Evolutionary conservation across 495 filamentous ascomycete species (phyloP).

Genomic region (Cladorrhinum samala): DNA sequence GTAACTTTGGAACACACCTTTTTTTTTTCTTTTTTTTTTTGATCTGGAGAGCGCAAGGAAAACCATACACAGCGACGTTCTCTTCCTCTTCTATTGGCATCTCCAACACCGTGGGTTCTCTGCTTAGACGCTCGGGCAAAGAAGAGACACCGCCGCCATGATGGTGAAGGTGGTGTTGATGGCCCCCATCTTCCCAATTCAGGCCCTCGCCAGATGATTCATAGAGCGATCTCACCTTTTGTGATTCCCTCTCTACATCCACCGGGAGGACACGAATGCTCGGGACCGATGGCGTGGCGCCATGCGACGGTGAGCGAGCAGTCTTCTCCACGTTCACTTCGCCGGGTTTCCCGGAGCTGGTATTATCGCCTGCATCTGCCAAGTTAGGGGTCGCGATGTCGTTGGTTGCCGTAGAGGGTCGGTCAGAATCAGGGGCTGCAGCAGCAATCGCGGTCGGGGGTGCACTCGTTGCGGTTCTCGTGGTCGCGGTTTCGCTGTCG

Average conservation of each 20-base stretch:
- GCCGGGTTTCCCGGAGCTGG: background rate
- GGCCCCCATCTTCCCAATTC: slow-evolving; percentile 54
- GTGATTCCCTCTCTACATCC: slow-evolving; percentile 79
- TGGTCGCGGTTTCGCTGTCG: background rate
- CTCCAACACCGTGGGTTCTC: slow-evolving; percentile 44
- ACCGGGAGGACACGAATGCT: slow-evolving; percentile 58
- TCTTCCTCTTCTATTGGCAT: slow-evolving; percentile 45
- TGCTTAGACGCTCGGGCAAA: slow-evolving; percentile 32
- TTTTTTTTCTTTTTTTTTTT: background rate
- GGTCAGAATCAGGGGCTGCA: background rate
- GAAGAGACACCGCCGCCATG: background rate
- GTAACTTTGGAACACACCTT: background rate
- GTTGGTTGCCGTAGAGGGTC: background rate
- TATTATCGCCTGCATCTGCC: background rate
- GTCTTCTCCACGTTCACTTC: slow-evolving; percentile 1
- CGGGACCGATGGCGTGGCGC: slow-evolving; percentile 25
- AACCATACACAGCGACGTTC: slow-evolving; percentile 45
- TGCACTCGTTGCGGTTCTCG: background rate
- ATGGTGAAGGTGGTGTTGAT: too few species aligned
- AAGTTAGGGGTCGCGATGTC: background rate
- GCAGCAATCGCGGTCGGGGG: background rate
- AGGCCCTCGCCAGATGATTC: slow-evolving; percentile 62
- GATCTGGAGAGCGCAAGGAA: slow-evolving; percentile 36
- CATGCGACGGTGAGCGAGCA: slow-evolving; percentile 4
- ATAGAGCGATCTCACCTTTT: slow-evolving; percentile 89